A percentile compares a stretch with the other conserved stretches of the same genome.
Evolutionary conservation across 2,329 filamentous ascomycete genomes (phyloP).

Genomic region (Claviceps sp.): DNA sequence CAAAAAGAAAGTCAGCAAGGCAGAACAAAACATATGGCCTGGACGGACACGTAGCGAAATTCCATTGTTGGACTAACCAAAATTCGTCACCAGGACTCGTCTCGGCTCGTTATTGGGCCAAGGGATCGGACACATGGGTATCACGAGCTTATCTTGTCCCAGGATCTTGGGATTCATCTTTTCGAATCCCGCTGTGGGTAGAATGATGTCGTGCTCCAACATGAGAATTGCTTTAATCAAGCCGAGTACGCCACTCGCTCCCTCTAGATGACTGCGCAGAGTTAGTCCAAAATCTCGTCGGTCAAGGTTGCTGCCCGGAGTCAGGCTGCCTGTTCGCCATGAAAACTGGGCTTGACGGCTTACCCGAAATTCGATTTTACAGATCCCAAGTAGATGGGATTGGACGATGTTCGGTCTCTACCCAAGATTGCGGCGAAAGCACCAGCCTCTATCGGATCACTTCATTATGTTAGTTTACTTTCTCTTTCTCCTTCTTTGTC

Average conservation of each 20-base stretch:
- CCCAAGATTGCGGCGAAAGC: constrained; percentile 12
- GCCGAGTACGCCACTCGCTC: constrained; percentile 13
- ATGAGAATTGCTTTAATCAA: constrained; percentile 16
- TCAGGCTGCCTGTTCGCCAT: not conserved
- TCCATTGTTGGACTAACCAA: constrained; percentile 6
- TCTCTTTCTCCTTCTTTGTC: not conserved
- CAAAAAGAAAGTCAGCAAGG: not conserved
- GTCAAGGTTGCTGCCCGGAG: not conserved
- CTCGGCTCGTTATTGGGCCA: constrained; percentile 10
- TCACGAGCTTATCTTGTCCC: constrained; percentile 5
- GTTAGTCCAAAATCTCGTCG: not conserved
- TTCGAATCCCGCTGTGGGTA: constrained; percentile 15
- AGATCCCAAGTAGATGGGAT: constrained; percentile 14
- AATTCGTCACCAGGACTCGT: constrained; percentile 14
- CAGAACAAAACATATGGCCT: not conserved
- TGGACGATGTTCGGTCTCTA: constrained; percentile 9
- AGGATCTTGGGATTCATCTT: constrained; percentile 10
- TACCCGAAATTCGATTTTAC: constrained; percentile 10
- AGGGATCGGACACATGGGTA: constrained; percentile 7
- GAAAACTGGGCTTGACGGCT: not conserved
- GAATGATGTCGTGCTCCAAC: constrained; percentile 12
- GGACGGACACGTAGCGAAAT: too few relatives aligned
- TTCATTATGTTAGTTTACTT: constrained; percentile 1
- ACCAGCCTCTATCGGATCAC: constrained; percentile 23
- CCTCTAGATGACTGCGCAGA: constrained; percentile 11